phyloP scores from a whole-genome alignment of 305 asterid species.

The Fraxinus dipetala region DNA sequence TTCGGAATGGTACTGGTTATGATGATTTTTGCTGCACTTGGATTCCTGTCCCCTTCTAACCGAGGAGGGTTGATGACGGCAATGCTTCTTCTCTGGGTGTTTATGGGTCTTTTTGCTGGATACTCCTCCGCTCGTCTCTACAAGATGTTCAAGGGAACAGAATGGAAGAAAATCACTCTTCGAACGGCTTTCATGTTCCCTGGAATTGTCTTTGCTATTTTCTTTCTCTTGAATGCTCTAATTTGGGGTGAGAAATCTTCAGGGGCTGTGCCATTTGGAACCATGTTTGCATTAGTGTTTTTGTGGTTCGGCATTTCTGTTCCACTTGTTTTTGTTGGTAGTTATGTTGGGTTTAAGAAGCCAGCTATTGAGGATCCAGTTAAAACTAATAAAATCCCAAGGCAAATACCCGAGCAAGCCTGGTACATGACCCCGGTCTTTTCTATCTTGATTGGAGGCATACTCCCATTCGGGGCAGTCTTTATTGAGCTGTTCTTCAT shows the following conservation, averaged over 20 bases:
- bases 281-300: constrained; percentile 71
- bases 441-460: constrained; percentile 89
- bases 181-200: constrained; percentile 76
- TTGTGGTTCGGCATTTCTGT: constrained; percentile 83
- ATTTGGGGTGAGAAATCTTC: constrained; percentile 88
- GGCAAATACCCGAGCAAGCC: constrained; percentile 92
- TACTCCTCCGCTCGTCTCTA: constrained; percentile 77
- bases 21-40: constrained; percentile 77
- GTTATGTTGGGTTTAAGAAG: constrained; percentile 69
- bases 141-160: constrained; percentile 83
- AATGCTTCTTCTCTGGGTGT: constrained; percentile 82
- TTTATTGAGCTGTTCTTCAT: constrained; percentile 88
- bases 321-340: constrained; percentile 78
- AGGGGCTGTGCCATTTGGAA: constrained; percentile 85
- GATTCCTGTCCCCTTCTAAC: constrained; percentile 85
- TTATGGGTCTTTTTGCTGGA: constrained; percentile 87
- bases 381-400: constrained; percentile 83
- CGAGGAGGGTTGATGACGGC: constrained; percentile 91
- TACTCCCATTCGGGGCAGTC: constrained; percentile 88
- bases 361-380: constrained; percentile 78
- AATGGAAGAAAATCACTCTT: constrained; percentile 80
- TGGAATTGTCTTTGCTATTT: constrained; percentile 53
- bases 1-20: constrained; percentile 79
- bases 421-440: constrained; percentile 90
- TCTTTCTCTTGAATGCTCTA: constrained; percentile 65